A percentile compares a stretch with the other conserved stretches of the same genome.
These are phyloP conservation scores for Eucalyptus rudis DNA, from an alignment of 345 rosid genomes.

Conservation along the genomic window DNA sequence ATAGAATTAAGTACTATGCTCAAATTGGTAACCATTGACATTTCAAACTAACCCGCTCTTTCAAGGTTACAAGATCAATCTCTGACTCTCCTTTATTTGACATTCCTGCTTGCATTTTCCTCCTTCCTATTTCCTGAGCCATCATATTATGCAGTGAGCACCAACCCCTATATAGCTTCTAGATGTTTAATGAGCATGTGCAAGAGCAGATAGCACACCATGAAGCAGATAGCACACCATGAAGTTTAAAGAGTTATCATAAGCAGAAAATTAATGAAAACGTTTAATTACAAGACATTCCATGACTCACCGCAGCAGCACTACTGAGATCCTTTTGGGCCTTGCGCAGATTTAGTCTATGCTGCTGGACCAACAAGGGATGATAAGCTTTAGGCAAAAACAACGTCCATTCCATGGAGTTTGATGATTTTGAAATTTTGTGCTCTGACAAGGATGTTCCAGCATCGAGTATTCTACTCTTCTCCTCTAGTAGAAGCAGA, in stretches of 20 bases:
- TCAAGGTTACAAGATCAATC: conserved; percentile 10
- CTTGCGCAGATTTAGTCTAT: conserved; percentile 44
- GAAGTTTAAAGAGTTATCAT: not conserved
- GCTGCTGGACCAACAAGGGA: conserved; percentile 81
- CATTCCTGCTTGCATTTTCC: conserved; percentile 15
- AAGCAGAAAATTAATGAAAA: not conserved
- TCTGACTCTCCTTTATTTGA: conserved; percentile 4
- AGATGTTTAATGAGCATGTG: not conserved
- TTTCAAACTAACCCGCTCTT: conserved; percentile 12
- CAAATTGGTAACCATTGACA: not conserved
- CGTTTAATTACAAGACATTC: not conserved
- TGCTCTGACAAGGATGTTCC: conserved; percentile 9
- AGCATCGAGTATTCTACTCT: conserved; percentile 7
- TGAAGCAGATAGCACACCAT: not conserved
- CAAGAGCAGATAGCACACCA: not conserved
- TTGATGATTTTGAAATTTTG: conserved; percentile 12
- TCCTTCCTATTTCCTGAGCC: conserved; percentile 19
- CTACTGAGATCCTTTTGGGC: conserved; percentile 30
- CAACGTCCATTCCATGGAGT: conserved; percentile 44
- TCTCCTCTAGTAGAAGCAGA: conserved; percentile 43
- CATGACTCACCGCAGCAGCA: conserved; percentile 40
- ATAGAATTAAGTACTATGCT: not conserved
- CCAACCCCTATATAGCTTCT: not conserved
- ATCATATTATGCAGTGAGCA: not conserved
- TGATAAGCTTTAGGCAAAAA: conserved; percentile 79